Conservation (phyloP, 2,329 filamentous ascomycete species). For the Zalaria obscura region DNA sequence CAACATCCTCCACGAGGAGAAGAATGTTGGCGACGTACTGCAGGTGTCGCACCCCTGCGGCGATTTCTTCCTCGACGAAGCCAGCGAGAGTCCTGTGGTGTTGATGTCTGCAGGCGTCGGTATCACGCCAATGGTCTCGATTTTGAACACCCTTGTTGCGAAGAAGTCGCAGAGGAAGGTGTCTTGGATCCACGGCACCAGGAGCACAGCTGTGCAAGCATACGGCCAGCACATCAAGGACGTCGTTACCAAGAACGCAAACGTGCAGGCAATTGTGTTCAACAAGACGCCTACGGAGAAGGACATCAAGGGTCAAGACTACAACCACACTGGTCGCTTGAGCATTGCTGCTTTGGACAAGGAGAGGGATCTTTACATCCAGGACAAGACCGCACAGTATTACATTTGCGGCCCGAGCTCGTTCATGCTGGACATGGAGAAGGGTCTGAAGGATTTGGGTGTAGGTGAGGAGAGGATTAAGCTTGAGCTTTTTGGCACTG, state of each 20-base stretch:
- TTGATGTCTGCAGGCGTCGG: slow-evolving; percentile 57
- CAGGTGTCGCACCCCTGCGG: slow-evolving; percentile 50
- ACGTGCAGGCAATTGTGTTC: slow-evolving; percentile 44
- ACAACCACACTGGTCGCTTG: slow-evolving; percentile 44
- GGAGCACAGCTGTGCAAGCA: slow-evolving; percentile 36
- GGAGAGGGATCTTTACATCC: slow-evolving; percentile 40
- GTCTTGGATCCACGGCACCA: slow-evolving; percentile 49
- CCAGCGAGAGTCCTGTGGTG: slow-evolving; percentile 40
- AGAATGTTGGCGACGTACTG: slow-evolving; percentile 46
- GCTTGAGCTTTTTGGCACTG: slow-evolving; percentile 34
- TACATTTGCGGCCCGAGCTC: slow-evolving; percentile 56
- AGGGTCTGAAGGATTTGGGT: slow-evolving; percentile 38
- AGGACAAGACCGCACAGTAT: slow-evolving; percentile 44
- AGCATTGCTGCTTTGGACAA: slow-evolving; percentile 42
- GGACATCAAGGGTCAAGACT: slow-evolving; percentile 38
- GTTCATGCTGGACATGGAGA: slow-evolving; percentile 53
- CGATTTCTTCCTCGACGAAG: slow-evolving; percentile 47
- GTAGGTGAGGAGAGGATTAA: slow-evolving; percentile 46
- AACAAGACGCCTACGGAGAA: slow-evolving; percentile 36
- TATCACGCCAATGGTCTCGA: slow-evolving; percentile 50
- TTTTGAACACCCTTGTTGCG: slow-evolving; percentile 42
- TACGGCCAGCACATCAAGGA: slow-evolving; percentile 38
- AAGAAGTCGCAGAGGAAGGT: slow-evolving; percentile 31
- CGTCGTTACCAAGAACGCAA: slow-evolving; percentile 28
- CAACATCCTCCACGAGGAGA: slow-evolving; percentile 51